Evolutionary conservation across 2,329 filamentous ascomycete species (phyloP), one percentile per base, ranked within the genome.

Genomic region (Ophiostoma ulmi): DNA sequence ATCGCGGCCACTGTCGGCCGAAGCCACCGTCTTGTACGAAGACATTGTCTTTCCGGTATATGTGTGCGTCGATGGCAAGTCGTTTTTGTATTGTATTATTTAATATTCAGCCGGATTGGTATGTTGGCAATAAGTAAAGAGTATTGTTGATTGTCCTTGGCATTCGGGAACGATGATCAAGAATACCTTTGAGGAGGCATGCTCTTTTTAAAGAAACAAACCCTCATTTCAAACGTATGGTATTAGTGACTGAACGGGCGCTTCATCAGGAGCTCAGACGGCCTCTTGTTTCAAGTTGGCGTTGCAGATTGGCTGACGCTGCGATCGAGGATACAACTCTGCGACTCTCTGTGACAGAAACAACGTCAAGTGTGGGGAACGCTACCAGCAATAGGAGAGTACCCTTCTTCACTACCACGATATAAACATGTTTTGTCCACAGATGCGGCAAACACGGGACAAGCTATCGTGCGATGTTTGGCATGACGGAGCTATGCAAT

Each of bases 1-100:
- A 44, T 68, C 66, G 39, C 8, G 67, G 41, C 55, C 44, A 69
- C 64, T 69, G 69, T 68, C 61, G 26, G n/a, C 41, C 20, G 67
- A 39, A 22, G 61, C 58, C 11, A 72, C 69, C 38, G 69, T 70
- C 17, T 69, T 65, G 69, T 72, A 73, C 11, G 52, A 36, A 3
- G 67, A 26, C 66, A 48, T 68, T 58, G 61, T 69, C 5, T 58
- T 22, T 6, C 26, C 41, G 44, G 20, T 6, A 7, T n/a, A 1
- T 7, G 17, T 13, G 3, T 11, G 52, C 14, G 39, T 44, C 14
- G n/a, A 5, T 48, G 17, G 14, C 7, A 48, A n/a, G 14, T 17
- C 20, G 44, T 20, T 48, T 17, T 48, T 6, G 17, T 48, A 17
- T 3, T 48, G 44, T 13, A 17, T 1, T 58, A 4, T 13, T 22